Evolutionary conservation across 2,329 filamentous ascomycete species (phyloP), one percentile per base, ranked within the genome.

Genomic region (Gaeumannomyces sp.): DNA sequence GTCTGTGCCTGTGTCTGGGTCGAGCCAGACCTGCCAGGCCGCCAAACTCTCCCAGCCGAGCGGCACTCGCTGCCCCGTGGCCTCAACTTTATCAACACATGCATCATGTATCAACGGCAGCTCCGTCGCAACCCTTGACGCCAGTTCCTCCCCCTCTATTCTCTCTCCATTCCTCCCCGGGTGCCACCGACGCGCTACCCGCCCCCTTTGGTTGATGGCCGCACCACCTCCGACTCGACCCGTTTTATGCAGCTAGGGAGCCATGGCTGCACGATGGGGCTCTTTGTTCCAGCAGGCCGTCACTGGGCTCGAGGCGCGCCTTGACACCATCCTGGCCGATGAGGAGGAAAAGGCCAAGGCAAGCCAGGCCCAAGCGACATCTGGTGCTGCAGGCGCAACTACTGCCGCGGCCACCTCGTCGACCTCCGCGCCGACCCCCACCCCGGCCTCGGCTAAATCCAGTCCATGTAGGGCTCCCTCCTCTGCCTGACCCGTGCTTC

Each of bases 301-400:
- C 67, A 93, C 93, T 64, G 93, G 93, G 67, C 90, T 99, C 65
- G 95, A 99, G 79, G 96, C 93, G 66, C 88, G 91, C 59, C 85
- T 99, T 66, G 95, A 99, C 76, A 93, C 86, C 62, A 96, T 99
- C 66, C 84, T 99, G 67, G 88, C 92, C 64, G 93, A 97, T 69
- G 88, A 91, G 64, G 87, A 89, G 59, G 85, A 85, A 61, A 75
- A 76, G 11, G 65, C 61, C 28, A 70, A 69, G 64, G 60, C 31
- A 16, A 16, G 65, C 16, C 66, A 67, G 64, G 29, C 67, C 31
- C 50, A 65, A 69, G 68, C 73, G 64, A 73, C 72, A n/a, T 65
- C 72, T 64, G 73, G 72, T 56, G 70, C 72, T 25, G 60, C 45
- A 28, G 27, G n/a, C 50, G 22, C 60, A 6, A n/a, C 60, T 25